Evolutionary conservation across 148 eudicot species (phyloP).

Genomic region (Pharnaceum exiguum): DNA sequence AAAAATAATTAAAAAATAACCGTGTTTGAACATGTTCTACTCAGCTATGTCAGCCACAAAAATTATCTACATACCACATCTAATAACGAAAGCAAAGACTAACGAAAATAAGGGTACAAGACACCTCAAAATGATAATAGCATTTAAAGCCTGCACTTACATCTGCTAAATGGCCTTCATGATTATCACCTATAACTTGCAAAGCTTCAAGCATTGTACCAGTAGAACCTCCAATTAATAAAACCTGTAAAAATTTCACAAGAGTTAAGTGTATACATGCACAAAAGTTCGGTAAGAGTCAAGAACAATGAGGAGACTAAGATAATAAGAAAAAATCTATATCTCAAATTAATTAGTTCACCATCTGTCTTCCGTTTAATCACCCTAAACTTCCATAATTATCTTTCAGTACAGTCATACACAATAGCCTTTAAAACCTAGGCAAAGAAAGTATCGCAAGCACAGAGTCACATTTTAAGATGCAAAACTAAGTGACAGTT

Average conservation of each 20-base stretch:
- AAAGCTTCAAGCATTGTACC: constrained; percentile 98
- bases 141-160: constrained; percentile 41
- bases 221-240: constrained; percentile 96
- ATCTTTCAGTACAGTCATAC: not conserved
- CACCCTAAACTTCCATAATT: too few species aligned
- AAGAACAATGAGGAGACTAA: not conserved
- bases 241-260: constrained; percentile 50
- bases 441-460: not conserved
- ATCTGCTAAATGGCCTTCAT: constrained; percentile 52
- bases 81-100: too few species aligned
- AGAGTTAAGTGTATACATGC: not conserved
- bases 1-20: too few species aligned
- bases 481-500: not conserved
- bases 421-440: not conserved
- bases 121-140: not conserved
- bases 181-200: constrained; percentile 78
- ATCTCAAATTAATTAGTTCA: not conserved
- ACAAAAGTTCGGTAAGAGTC: not conserved
- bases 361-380: too few species aligned
- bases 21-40: too few species aligned
- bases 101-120: constrained; percentile 1
- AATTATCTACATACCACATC: too few species aligned
- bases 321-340: not conserved
- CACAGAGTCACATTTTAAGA: not conserved
- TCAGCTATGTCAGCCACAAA: too few species aligned